Evolutionary conservation across 345 rosid species (phyloP).

Genomic region (Linum usitatissimum): DNA sequence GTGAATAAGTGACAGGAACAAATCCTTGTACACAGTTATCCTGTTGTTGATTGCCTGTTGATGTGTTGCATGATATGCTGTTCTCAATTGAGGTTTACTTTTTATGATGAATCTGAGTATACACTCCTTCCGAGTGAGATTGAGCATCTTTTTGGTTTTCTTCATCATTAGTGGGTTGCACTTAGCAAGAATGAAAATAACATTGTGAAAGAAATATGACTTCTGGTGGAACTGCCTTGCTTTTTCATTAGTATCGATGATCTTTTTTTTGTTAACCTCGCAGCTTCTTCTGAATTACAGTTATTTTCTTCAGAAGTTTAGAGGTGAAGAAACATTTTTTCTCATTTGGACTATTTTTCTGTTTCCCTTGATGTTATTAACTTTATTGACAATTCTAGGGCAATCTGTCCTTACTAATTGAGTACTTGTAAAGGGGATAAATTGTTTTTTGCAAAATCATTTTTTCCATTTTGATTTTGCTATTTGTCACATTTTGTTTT

Average conservation of each 20-base stretch:
- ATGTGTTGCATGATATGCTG: too few species aligned
- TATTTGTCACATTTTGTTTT: conserved; percentile 3
- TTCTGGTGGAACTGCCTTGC: not conserved
- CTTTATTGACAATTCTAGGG: not conserved
- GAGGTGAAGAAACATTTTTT: not conserved
- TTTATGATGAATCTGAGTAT: too few species aligned
- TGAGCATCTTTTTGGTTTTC: too few species aligned
- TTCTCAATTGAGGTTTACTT: too few species aligned
- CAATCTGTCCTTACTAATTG: not conserved
- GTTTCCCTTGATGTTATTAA: not conserved
- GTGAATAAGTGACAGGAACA: conserved; percentile 17
- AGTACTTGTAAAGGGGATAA: not conserved
- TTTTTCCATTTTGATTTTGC: not conserved
- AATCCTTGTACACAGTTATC: too few species aligned
- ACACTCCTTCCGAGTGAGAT: too few species aligned
- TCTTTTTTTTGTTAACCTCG: not conserved
- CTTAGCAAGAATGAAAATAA: too few species aligned
- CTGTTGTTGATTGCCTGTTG: too few species aligned
- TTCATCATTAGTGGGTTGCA: too few species aligned
- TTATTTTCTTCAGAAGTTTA: not conserved
- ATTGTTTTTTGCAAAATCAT: not conserved
- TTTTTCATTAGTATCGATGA: not conserved
- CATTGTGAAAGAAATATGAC: too few species aligned
- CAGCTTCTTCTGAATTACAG: not conserved
- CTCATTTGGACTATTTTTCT: not conserved